Conservation (phyloP, 2,329 filamentous ascomycete genomes). For the Xylariaceae sp. region DNA sequence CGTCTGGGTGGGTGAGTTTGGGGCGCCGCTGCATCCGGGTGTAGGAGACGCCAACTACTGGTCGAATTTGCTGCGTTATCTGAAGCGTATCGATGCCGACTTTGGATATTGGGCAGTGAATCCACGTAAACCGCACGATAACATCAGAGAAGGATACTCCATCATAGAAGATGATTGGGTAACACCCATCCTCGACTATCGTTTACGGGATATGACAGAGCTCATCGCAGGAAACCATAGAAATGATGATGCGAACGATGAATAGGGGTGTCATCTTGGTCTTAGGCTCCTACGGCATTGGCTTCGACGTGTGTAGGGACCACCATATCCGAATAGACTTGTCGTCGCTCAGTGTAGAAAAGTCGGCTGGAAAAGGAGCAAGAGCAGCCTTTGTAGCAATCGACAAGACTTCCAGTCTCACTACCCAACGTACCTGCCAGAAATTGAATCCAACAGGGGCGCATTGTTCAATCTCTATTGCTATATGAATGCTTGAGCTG, state of each 20-base stretch:
- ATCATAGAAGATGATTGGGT: conserved; percentile 62
- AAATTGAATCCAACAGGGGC: too few species aligned
- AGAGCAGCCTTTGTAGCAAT: too few species aligned
- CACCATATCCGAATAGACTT: too few species aligned
- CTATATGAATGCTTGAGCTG: too few species aligned
- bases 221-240: conserved; percentile 38
- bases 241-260: not conserved
- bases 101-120: conserved; percentile 71
- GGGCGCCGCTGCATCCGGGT: conserved; percentile 50
- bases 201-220: conserved; percentile 57
- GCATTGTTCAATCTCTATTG: too few species aligned
- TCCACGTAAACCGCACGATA: conserved; percentile 57
- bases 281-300: too few species aligned
- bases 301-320: too few species aligned
- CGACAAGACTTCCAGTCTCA: too few species aligned
- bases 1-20: conserved; percentile 67
- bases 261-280: too few species aligned
- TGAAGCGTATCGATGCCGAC: conserved; percentile 56
- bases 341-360: too few species aligned
- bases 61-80: conserved; percentile 57
- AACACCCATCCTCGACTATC: conserved; percentile 58
- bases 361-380: too few species aligned
- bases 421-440: too few species aligned
- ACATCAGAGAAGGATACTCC: conserved; percentile 57
- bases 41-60: conserved; percentile 62